Base-by-base conservation (phyloP, 176 grass and related monocot species). In the Phoenix roebelenii region DNA sequence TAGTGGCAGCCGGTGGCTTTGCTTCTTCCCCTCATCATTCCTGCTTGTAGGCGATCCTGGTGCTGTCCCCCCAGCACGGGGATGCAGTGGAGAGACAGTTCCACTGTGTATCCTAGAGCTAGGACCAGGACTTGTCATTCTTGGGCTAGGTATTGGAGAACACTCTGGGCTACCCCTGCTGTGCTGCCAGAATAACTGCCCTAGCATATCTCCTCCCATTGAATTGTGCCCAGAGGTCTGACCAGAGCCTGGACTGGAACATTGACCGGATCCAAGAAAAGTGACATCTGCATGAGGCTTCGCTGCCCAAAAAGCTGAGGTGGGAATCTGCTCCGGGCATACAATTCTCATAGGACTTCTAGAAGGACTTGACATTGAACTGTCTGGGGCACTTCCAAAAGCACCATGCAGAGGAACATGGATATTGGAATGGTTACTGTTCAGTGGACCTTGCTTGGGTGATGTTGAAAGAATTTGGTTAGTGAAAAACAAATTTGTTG, bases 151-250 rank as follows among this genome's bases (percentile, higher is more conserved):
- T 78, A 92, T 79, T 25, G 93, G 93, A 49, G 93, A 98, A 75
- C 74, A 98, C 62, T 98, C 93, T 66, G 93, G 87, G 70, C 84
- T 94, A 51, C 80, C 80, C 60, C 89, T 82, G 73, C 87, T 92
- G 59, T 82, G 93, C 49, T 92, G 93, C 93, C 84, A 98, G 60
- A 98, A 82, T 69, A 88, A 61, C 39, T 91, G 93, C 22, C 77
- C 81, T 48, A 98, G 67, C 84, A 92, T 98, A 69, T 98, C 93
- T 56, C 81, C 93, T 72, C 93, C 93, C 56, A 98, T 82, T 50
- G 93, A 98, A 72, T 98, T 98, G 83, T 98, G 93, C 19, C 93
- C 87, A 61, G 93, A 98, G 7, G 87, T 98, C 72, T 98, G 93
- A 50, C 93, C 93, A 58, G 93, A 98, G 62, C 87, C 93, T 69